Percentiles rank a stretch among this genome's conserved stretches.
Conservation (phyloP, 352 stramenopile species). For the Phytopythium montanum region DNA sequence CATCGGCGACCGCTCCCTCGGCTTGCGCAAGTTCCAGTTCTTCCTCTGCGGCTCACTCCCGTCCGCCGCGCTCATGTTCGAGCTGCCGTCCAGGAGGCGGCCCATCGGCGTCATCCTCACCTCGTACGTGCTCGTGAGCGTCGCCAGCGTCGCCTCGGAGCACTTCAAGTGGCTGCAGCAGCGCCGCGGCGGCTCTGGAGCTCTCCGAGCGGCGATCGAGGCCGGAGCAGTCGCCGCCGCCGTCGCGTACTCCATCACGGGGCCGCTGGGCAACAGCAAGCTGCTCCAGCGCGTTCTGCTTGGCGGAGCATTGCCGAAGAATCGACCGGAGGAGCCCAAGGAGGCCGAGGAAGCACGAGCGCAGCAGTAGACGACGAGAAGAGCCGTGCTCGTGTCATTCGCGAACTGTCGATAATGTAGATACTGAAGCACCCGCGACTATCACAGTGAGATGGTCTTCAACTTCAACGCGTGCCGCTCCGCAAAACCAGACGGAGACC, state of each 20-base stretch:
- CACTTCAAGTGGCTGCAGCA: constrained; percentile 34
- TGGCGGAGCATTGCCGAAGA: constrained; percentile 11
- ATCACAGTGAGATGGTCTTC: too few species aligned
- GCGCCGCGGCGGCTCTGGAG: constrained; percentile 16
- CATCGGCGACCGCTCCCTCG: constrained; percentile 38
- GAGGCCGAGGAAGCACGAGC: neutral
- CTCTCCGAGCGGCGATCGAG: constrained; percentile 31
- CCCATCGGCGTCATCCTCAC: constrained; percentile 59
- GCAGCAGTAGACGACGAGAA: constrained; percentile 1
- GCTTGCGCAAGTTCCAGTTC: constrained; percentile 52
- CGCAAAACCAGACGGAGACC: too few species aligned
- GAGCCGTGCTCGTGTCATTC: too few species aligned
- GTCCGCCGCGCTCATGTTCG: constrained; percentile 45
- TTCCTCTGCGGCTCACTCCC: constrained; percentile 42
- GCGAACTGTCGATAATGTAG: too few species aligned
- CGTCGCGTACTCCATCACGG: constrained; percentile 38
- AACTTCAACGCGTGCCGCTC: too few species aligned
- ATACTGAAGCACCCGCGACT: too few species aligned
- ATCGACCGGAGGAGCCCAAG: neutral
- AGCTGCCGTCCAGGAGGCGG: constrained; percentile 35
- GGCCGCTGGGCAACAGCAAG: constrained; percentile 23
- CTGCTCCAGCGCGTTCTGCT: constrained; percentile 26
- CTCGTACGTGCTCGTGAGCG: constrained; percentile 56
- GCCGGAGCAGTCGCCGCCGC: constrained; percentile 27
- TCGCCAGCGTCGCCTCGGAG: constrained; percentile 34